A percentile compares a stretch with the other conserved stretches of the same genome.
These are phyloP conservation scores for Apophysomyces elegans DNA, from an alignment of 371 early-diverging fungal species.

Conservation along the genomic window DNA sequence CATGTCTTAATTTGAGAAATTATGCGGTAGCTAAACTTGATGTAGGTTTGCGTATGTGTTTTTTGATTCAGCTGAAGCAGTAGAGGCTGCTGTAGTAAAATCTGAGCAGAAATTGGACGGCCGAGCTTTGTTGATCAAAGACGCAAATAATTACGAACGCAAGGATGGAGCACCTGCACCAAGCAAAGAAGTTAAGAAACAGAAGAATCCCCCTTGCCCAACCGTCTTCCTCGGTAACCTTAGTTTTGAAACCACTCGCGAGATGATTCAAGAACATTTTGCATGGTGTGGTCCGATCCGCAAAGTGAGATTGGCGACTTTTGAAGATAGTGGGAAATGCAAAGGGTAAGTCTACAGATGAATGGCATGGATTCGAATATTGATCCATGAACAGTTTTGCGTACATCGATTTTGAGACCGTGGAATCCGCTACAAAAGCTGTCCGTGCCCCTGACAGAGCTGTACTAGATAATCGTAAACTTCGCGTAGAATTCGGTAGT, in stretches of 20 bases:
- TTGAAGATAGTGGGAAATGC: constrained; percentile 77
- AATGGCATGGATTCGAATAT: neutral
- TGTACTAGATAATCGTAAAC: constrained; percentile 43
- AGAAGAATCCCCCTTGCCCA: constrained; percentile 67
- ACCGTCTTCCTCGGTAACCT: constrained; percentile 87
- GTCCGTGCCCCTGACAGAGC: constrained; percentile 59
- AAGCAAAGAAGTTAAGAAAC: constrained; percentile 44
- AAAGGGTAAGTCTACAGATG: constrained; percentile 58
- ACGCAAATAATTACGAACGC: constrained; percentile 62
- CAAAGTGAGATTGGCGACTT: constrained; percentile 72
- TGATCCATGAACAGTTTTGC: constrained; percentile 48
- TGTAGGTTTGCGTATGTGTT: constrained; percentile 75
- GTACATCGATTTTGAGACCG: constrained; percentile 68
- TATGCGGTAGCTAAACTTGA: neutral
- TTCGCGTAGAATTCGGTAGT: constrained; percentile 57
- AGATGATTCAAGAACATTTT: constrained; percentile 64
- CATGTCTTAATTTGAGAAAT: neutral
- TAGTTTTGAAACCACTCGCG: constrained; percentile 68
- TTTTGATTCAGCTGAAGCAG: constrained; percentile 61
- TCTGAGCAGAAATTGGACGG: constrained; percentile 65
- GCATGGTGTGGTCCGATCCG: constrained; percentile 66
- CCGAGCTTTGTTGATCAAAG: constrained; percentile 72
- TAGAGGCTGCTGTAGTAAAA: constrained; percentile 58
- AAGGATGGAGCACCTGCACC: constrained; percentile 51
- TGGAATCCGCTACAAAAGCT: constrained; percentile 68